phyloP scores from a whole-genome alignment of 495 filamentous ascomycete genomes.

The Aspergillus funiculosus region DNA sequence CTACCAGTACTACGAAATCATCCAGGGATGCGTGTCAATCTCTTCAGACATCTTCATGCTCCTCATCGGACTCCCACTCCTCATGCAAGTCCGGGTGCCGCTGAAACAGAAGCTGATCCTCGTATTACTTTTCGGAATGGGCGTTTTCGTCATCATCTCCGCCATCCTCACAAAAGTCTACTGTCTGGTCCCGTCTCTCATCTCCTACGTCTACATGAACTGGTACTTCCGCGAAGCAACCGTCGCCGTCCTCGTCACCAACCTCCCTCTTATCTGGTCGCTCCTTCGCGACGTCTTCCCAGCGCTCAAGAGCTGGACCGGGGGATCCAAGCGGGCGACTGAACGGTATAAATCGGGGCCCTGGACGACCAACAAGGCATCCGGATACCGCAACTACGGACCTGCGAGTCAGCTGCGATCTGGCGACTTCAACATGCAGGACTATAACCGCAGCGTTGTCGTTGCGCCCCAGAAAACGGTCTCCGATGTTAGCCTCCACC shows the following conservation, averaged over 20 bases:
- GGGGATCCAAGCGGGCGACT: slow-evolving; percentile 36
- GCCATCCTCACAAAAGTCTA: slow-evolving; percentile 63
- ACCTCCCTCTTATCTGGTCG: slow-evolving; percentile 61
- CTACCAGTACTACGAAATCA: slow-evolving; percentile 48
- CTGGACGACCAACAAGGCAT: slow-evolving; percentile 35
- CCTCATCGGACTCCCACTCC: slow-evolving; percentile 55
- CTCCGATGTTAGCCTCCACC: slow-evolving; percentile 29
- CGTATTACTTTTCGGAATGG: slow-evolving; percentile 48
- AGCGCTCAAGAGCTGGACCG: slow-evolving; percentile 43
- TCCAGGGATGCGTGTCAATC: slow-evolving; percentile 54
- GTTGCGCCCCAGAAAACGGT: slow-evolving; percentile 29
- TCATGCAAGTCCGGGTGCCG: slow-evolving; percentile 53
- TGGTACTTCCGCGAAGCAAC: slow-evolving; percentile 69
- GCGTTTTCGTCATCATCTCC: slow-evolving; percentile 62
- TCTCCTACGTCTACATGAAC: slow-evolving; percentile 54
- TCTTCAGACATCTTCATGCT: slow-evolving; percentile 63
- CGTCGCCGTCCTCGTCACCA: slow-evolving; percentile 59
- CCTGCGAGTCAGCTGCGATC: slow-evolving; percentile 29
- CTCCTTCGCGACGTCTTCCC: slow-evolving; percentile 56
- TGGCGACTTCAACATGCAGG: slow-evolving; percentile 33
- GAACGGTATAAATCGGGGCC: slow-evolving; percentile 34
- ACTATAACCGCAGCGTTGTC: slow-evolving; percentile 28
- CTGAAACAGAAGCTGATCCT: slow-evolving; percentile 54
- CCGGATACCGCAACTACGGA: slow-evolving; percentile 30
- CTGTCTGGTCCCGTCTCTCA: slow-evolving; percentile 49